phyloP scores from a whole-genome alignment of 371 early-diverging fungal genomes.

The Mucor piriformis region DNA sequence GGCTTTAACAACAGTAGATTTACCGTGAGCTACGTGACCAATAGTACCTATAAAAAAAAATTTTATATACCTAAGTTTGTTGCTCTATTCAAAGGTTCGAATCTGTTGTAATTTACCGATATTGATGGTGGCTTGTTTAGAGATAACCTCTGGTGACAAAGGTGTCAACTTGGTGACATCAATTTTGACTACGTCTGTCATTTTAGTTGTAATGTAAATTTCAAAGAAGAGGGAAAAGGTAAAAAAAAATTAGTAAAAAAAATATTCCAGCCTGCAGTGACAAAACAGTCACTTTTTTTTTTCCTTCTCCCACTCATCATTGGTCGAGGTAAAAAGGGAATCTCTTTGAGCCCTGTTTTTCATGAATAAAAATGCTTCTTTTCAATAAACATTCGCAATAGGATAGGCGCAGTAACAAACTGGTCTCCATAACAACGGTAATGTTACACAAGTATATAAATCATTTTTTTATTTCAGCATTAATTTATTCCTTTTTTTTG shows the following conservation, averaged over 20 bases:
- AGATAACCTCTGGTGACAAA: constrained; percentile 92
- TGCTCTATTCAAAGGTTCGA: background rate
- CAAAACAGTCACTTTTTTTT: background rate
- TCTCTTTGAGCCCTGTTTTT: too few species aligned
- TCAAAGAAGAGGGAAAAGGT: background rate
- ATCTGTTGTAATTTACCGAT: constrained; percentile 76
- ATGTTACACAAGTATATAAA: background rate
- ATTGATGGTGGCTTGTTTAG: constrained; percentile 98
- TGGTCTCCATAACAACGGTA: background rate
- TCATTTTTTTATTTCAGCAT: background rate
- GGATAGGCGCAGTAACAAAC: too few species aligned
- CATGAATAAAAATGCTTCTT: too few species aligned
- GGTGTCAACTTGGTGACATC: constrained; percentile 69
- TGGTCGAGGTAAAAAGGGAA: too few species aligned
- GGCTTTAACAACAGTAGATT: constrained; percentile 99
- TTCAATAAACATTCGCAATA: too few species aligned
- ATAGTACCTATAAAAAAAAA: constrained; percentile 84
- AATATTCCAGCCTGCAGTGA: background rate
- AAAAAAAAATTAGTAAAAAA: background rate
- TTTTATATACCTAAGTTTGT: constrained; percentile 11
- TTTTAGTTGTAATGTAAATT: constrained; percentile 3
- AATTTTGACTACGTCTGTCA: constrained; percentile 31
- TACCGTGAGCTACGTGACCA: constrained; percentile 99
- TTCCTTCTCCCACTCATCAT: background rate
- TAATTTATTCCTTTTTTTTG: constrained; percentile 7